Conservation (phyloP, 1,284 basidiomycete species). For the Sporisorium graminicola region DNA sequence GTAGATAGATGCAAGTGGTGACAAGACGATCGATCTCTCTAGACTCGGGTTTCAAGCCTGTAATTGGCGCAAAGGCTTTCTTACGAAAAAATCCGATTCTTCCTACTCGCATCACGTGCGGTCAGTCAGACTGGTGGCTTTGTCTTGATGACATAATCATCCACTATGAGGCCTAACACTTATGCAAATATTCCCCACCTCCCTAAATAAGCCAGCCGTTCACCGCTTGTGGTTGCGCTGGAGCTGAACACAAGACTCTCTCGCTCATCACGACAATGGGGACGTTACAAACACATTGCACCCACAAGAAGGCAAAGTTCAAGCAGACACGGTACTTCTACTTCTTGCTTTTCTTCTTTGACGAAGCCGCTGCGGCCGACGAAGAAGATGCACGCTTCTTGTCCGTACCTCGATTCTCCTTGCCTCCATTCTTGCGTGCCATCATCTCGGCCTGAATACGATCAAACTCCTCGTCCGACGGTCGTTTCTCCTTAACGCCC, state of each 20-base stretch:
- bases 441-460: constrained; percentile 54
- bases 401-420: constrained; percentile 25
- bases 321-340: too few relatives aligned
- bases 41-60: not conserved
- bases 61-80: not conserved
- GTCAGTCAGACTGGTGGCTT: not conserved
- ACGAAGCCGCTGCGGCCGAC: constrained; percentile 14
- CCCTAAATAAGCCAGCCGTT: too few relatives aligned
- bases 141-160: constrained; percentile 20
- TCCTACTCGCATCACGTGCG: constrained; percentile 37
- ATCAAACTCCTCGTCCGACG: constrained; percentile 54
- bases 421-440: constrained; percentile 35
- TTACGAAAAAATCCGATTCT: constrained; percentile 44
- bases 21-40: not conserved
- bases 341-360: constrained; percentile 46
- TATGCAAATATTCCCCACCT: not conserved
- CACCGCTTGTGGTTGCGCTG: too few relatives aligned
- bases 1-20: not conserved
- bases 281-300: constrained; percentile 5
- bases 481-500: constrained; percentile 46
- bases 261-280: not conserved
- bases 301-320: too few relatives aligned
- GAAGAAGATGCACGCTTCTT: constrained; percentile 40
- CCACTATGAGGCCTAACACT: constrained; percentile 8
- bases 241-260: too few relatives aligned